Percentiles rank a stretch among this genome's conserved stretches.
These are phyloP conservation scores for Apiotrichum akiyoshidainum DNA, from an alignment of 1,284 basidiomycete genomes.

Conservation along the genomic window DNA sequence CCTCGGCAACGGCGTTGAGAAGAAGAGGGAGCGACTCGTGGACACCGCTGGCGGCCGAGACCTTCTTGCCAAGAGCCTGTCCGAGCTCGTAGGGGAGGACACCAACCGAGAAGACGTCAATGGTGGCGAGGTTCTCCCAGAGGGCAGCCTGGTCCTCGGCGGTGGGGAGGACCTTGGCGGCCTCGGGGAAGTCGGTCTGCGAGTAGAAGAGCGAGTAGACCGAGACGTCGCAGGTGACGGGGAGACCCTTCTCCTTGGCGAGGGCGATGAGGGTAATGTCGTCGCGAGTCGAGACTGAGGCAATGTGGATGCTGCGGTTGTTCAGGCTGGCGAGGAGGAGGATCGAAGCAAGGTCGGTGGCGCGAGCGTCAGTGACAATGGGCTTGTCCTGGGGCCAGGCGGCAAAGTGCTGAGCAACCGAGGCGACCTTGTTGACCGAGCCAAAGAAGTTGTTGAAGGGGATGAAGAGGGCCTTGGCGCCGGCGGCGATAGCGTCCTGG, in stretches of 20 bases:
- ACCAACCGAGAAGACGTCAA: conserved; percentile 92
- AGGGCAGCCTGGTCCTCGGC: conserved; percentile 75
- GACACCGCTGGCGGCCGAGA: conserved; percentile 73
- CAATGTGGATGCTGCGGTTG: conserved; percentile 84
- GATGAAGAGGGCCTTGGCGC: conserved; percentile 79
- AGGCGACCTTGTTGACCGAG: conserved; percentile 56
- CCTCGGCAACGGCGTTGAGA: conserved; percentile 77
- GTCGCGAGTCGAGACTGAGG: conserved; percentile 83
- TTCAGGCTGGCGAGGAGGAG: conserved; percentile 90
- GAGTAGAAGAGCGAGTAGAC: conserved; percentile 91
- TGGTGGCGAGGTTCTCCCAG: conserved; percentile 78
- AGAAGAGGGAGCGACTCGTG: conserved; percentile 86
- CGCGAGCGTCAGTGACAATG: conserved; percentile 89
- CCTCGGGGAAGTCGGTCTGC: conserved; percentile 66
- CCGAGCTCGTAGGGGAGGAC: conserved; percentile 76
- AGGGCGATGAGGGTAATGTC: conserved; percentile 89
- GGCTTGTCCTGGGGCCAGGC: conserved; percentile 88
- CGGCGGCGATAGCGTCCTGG: conserved; percentile 69
- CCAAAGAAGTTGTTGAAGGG: conserved; percentile 65
- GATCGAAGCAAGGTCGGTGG: conserved; percentile 88
- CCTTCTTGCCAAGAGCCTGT: conserved; percentile 62
- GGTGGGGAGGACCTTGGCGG: conserved; percentile 67
- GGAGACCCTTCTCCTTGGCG: conserved; percentile 89
- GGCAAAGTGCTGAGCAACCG: conserved; percentile 80
- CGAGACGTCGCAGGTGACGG: conserved; percentile 94